Conservation (phyloP, 2,329 filamentous ascomycete genomes). For the Apiospora hydei region DNA sequence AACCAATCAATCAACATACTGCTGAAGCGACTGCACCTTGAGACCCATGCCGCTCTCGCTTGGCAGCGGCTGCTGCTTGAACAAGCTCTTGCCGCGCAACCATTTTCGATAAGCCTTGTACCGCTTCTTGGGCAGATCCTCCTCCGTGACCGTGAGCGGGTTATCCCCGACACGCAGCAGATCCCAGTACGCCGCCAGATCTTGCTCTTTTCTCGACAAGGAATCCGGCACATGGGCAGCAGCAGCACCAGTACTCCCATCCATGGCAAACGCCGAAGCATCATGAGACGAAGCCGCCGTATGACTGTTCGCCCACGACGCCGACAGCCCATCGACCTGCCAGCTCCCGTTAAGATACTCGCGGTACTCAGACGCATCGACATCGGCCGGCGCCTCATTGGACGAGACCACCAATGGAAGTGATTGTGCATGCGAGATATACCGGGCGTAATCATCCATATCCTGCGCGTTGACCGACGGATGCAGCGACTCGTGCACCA, state of each 20-base stretch:
- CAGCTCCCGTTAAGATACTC: constrained; percentile 79
- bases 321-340: constrained; percentile 63
- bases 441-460: constrained; percentile 85
- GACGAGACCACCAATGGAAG: constrained; percentile 83
- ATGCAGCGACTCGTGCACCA: constrained; percentile 85
- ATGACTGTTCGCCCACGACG: constrained; percentile 42
- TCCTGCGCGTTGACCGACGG: constrained; percentile 81
- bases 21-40: constrained; percentile 2
- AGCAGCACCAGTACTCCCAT: not conserved
- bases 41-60: constrained; percentile 18
- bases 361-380: constrained; percentile 71
- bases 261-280: not conserved
- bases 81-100: constrained; percentile 92
- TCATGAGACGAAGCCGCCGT: constrained; percentile 29
- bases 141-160: constrained; percentile 84
- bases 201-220: constrained; percentile 5
- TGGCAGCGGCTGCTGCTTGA: constrained; percentile 78
- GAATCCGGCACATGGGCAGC: not conserved
- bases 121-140: constrained; percentile 88
- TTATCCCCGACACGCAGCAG: constrained; percentile 81
- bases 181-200: constrained; percentile 64
- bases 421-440: constrained; percentile 87
- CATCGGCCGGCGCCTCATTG: constrained; percentile 67
- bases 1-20: constrained; percentile 9
- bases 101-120: constrained; percentile 98